A percentile compares a stretch with the other conserved stretches of the same genome.
Conservation (phyloP, 768 basidiomycete species). For the Multifurca ochricompacta region DNA sequence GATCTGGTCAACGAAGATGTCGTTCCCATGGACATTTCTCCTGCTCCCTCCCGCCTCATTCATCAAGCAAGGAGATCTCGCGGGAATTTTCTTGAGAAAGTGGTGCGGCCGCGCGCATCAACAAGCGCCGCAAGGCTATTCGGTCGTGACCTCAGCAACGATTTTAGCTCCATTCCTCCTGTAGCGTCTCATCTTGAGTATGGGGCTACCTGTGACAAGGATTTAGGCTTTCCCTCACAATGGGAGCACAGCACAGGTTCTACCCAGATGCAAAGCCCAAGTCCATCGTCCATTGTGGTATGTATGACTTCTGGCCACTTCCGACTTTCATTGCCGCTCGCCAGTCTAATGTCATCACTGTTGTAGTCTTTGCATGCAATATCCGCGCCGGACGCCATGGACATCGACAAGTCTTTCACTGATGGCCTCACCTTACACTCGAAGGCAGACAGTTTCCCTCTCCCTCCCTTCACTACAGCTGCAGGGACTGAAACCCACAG, state of each 20-base stretch:
- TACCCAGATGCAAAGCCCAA: conserved; percentile 21
- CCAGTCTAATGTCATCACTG: conserved; percentile 16
- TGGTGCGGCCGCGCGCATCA: conserved; percentile 53
- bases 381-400: conserved; percentile 59
- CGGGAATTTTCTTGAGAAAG: conserved; percentile 26
- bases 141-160: conserved; percentile 68
- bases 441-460: conserved; percentile 16
- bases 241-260: conserved; percentile 40
- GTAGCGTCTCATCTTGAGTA: conserved; percentile 30
- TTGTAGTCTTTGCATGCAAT: conserved; percentile 33
- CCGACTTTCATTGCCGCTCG: background rate
- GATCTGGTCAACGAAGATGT: conserved; percentile 38
- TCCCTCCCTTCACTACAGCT: conserved; percentile 23
- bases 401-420: conserved; percentile 50
- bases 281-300: conserved; percentile 19
- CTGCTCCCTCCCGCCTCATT: conserved; percentile 37
- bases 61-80: conserved; percentile 26
- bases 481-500: conserved; percentile 34
- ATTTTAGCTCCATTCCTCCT: conserved; percentile 23
- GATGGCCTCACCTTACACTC: conserved; percentile 26
- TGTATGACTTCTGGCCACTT: conserved; percentile 23
- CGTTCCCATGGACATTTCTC: conserved; percentile 80
- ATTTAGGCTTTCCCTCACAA: conserved; percentile 46
- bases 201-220: conserved; percentile 39
- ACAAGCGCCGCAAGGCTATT: conserved; percentile 63